phyloP scores from a whole-genome alignment of 768 basidiomycete genomes.

The Leccinellum albellum region DNA sequence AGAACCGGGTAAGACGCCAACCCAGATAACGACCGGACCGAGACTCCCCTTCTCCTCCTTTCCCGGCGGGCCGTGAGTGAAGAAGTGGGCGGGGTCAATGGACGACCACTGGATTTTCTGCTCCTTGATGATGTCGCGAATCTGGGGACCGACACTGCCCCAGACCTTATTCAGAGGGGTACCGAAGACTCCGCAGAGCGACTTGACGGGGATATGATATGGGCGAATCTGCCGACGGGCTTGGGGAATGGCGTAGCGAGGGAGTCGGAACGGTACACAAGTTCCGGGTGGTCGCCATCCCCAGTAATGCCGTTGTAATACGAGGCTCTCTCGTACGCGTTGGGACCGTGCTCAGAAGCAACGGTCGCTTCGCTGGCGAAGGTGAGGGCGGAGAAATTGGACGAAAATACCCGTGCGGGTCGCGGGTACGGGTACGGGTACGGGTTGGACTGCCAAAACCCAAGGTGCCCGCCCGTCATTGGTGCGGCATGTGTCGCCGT shows the following conservation, averaged over 20 bases:
- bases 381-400: too few species aligned
- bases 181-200: not conserved
- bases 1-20: not conserved
- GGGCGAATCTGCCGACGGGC: not conserved
- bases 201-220: not conserved
- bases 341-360: not conserved
- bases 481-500: too few species aligned
- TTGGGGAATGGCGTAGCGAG: not conserved
- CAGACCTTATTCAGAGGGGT: not conserved
- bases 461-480: too few species aligned
- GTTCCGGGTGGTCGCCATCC: not conserved
- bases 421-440: too few species aligned
- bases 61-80: too few species aligned
- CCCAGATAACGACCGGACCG: not conserved
- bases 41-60: not conserved
- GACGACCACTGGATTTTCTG: not conserved
- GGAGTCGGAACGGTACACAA: not conserved
- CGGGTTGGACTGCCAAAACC: too few species aligned
- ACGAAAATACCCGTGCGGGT: too few species aligned
- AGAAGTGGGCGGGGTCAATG: not conserved
- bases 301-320: not conserved
- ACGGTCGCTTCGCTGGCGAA: too few species aligned
- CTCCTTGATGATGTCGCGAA: not conserved
- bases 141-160: not conserved
- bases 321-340: not conserved